Conservation (phyloP, 75 land plant species). For the Pinus albicaulis region DNA sequence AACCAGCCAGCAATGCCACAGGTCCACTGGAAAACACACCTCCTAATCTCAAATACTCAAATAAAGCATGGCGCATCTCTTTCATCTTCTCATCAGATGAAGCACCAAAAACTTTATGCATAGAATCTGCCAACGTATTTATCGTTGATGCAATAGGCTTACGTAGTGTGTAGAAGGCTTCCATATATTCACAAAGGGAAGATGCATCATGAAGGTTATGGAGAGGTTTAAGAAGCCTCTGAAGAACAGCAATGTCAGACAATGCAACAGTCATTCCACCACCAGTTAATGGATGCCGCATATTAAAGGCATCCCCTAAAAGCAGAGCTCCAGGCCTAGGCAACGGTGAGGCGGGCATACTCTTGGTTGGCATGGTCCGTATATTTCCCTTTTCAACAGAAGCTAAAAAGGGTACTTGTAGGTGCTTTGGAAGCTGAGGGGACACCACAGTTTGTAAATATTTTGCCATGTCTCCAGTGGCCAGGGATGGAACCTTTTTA, state of each 20-base stretch:
- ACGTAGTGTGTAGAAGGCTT: slow-evolving; percentile 86
- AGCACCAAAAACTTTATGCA: too few species aligned
- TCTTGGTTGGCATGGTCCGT: slow-evolving; percentile 81
- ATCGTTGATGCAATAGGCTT: slow-evolving; percentile 97
- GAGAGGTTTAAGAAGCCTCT: slow-evolving; percentile 72
- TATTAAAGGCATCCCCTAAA: slow-evolving; percentile 94
- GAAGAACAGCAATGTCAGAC: slow-evolving; percentile 77
- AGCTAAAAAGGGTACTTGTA: slow-evolving; percentile 63
- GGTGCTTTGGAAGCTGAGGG: slow-evolving; percentile 77
- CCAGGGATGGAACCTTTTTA: slow-evolving; percentile 74
- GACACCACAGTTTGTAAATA: slow-evolving; percentile 79
- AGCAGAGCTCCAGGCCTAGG: slow-evolving; percentile 94
- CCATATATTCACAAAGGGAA: slow-evolving; percentile 66
- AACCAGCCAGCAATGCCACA: too few species aligned
- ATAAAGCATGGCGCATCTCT: too few species aligned
- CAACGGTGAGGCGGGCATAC: slow-evolving; percentile 88
- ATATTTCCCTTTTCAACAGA: slow-evolving; percentile 70
- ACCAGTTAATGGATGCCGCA: slow-evolving; percentile 93
- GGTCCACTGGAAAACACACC: too few species aligned
- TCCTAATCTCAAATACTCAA: too few species aligned
- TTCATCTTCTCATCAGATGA: too few species aligned
- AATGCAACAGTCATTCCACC: too few species aligned
- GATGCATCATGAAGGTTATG: slow-evolving; percentile 61
- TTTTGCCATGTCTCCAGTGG: slow-evolving; percentile 84
- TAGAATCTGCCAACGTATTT: slow-evolving; percentile 90